phyloP scores from a whole-genome alignment of 2,329 filamentous ascomycete species.

The Coniella lustricola region DNA sequence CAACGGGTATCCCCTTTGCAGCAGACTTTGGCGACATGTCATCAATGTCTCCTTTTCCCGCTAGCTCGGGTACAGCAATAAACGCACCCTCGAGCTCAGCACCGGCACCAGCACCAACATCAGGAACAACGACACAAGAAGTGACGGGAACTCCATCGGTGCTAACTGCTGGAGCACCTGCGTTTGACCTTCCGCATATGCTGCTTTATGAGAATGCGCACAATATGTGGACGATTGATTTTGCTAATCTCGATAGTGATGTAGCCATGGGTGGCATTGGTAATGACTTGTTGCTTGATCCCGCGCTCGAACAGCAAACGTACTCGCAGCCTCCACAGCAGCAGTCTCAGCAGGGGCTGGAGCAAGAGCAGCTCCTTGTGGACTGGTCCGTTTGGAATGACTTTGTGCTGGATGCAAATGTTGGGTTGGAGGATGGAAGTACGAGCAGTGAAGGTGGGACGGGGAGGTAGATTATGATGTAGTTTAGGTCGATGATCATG shows the following conservation, averaged over 20 bases:
- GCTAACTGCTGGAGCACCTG: no score
- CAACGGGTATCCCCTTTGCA: slow-evolving; percentile 5
- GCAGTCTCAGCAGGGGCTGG: slow-evolving; percentile 17
- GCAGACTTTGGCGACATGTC: slow-evolving; percentile 2
- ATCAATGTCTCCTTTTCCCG: neutral
- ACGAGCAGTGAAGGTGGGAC: slow-evolving; percentile 7
- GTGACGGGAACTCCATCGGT: neutral
- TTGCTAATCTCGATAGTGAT: slow-evolving; percentile 4
- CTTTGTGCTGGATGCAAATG: slow-evolving; percentile 33
- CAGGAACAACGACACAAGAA: neutral
- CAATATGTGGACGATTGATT: slow-evolving; percentile 11
- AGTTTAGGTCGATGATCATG: no score
- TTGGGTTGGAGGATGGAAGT: slow-evolving; percentile 6
- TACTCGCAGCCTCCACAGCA: neutral
- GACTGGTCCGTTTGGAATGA: slow-evolving; percentile 38
- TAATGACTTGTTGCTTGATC: neutral
- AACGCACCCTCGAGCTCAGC: no score
- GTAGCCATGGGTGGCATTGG: neutral
- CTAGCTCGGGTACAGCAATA: neutral
- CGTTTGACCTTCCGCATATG: neutral
- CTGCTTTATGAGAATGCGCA: slow-evolving; percentile 2
- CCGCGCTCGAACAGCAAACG: neutral
- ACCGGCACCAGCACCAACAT: neutral
- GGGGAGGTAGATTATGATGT: neutral
- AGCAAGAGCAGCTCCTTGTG: slow-evolving; percentile 23